phyloP scores from a whole-genome alignment of 73 alveolate species.

The Paramecium sonneborni region DNA sequence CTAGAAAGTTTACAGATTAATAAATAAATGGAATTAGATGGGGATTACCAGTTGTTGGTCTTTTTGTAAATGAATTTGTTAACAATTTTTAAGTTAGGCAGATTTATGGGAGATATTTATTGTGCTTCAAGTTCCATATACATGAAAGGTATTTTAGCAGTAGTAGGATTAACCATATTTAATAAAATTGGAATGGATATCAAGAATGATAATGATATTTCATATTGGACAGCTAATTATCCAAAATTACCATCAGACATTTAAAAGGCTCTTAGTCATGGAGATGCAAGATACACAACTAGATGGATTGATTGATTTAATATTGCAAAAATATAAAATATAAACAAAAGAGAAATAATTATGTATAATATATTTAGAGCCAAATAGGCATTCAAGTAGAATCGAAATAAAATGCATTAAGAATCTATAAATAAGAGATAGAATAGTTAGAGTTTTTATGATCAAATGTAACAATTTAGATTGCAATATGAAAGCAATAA shows the following conservation, averaged over 20 bases:
- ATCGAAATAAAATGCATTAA: not conserved
- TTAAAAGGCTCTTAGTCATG: not conserved
- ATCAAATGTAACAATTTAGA: not conserved
- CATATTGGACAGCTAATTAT: slow-evolving; percentile 16
- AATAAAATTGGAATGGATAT: slow-evolving; percentile 47
- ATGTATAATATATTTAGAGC: not conserved
- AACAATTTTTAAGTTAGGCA: slow-evolving; percentile 2
- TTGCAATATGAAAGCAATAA: not conserved
- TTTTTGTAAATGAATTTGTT: slow-evolving; percentile 10
- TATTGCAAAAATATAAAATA: not conserved
- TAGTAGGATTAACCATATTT: not conserved
- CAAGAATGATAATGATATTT: slow-evolving; percentile 8
- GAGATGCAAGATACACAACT: slow-evolving; percentile 20
- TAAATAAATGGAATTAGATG: not conserved
- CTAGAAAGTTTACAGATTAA: slow-evolving; percentile 11
- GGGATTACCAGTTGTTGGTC: slow-evolving; percentile 32
- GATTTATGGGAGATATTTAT: slow-evolving; percentile 37
- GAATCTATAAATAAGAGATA: not conserved
- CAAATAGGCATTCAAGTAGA: not conserved
- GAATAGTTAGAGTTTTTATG: not conserved
- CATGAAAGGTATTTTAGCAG: slow-evolving; percentile 28
- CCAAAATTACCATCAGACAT: not conserved
- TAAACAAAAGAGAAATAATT: not conserved
- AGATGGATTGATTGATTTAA: slow-evolving; percentile 29
- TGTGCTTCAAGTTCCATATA: not conserved